A percentile compares a stretch with the other conserved stretches of the same genome.
phyloP scores from a whole-genome alignment of 2,329 filamentous ascomycete genomes.

The Akanthomyces muscarius region DNA sequence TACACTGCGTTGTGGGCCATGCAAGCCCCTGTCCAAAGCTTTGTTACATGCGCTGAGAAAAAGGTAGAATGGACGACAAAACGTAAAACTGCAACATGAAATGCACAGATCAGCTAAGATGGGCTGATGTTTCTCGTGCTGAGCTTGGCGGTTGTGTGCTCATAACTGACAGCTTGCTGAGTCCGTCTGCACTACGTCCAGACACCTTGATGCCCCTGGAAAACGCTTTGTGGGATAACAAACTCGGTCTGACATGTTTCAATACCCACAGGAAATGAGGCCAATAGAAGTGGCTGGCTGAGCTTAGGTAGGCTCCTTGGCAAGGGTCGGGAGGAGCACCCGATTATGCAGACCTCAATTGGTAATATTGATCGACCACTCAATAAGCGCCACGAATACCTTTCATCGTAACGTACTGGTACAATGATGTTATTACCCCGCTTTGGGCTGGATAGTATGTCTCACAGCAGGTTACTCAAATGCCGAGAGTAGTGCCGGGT shows the following conservation, averaged over 20 bases:
- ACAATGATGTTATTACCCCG: neutral
- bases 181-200: too few relatives aligned
- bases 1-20: neutral
- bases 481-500: neutral
- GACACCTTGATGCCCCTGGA: too few relatives aligned
- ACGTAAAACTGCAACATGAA: neutral
- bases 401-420: neutral
- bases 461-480: neutral
- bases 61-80: too few relatives aligned
- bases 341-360: neutral
- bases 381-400: neutral
- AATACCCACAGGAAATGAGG: too few relatives aligned
- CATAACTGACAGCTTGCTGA: too few relatives aligned
- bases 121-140: too few relatives aligned
- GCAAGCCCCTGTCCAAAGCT: neutral
- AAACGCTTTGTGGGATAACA: too few relatives aligned
- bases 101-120: too few relatives aligned
- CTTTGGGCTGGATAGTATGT: neutral
- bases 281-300: neutral
- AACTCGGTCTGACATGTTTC: too few relatives aligned
- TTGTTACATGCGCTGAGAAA: neutral
- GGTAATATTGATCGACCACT: neutral
- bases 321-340: neutral
- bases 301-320: neutral
- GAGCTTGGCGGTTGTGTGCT: too few relatives aligned